Evolutionary conservation across 805 yeast genomes (phyloP).

Genomic region (Ogataea henricii): DNA sequence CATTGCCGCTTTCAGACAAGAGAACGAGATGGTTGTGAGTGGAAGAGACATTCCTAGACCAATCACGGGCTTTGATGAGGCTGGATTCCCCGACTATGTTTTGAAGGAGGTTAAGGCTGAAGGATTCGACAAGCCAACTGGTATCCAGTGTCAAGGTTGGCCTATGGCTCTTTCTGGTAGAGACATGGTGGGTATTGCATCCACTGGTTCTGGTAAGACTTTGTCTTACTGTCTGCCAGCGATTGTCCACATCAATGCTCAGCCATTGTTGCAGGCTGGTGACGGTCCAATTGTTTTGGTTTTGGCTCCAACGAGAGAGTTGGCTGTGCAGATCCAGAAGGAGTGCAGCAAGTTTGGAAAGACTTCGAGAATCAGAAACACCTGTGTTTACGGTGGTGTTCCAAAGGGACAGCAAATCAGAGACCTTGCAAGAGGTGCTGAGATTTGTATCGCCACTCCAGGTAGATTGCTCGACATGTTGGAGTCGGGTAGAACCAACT

Average conservation of each 20-base stretch:
- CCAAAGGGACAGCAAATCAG: slow-evolving; percentile 98
- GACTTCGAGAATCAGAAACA: slow-evolving; percentile 90
- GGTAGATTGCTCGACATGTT: slow-evolving; percentile 98
- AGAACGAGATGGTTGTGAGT: slow-evolving; percentile 79
- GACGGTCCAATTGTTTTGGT: slow-evolving; percentile 97
- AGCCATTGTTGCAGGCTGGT: slow-evolving; percentile 88
- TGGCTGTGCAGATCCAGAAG: slow-evolving; percentile 95
- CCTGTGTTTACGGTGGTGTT: slow-evolving; percentile 99
- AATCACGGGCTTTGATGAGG: slow-evolving; percentile 89
- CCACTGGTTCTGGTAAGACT: slow-evolving; percentile 99
- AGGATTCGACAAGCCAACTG: slow-evolving; percentile 94
- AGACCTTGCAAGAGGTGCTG: slow-evolving; percentile 93
- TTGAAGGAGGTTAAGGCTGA: slow-evolving; percentile 83
- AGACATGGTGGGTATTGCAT: slow-evolving; percentile 98
- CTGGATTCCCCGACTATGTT: slow-evolving; percentile 96
- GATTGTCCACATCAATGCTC: slow-evolving; percentile 97
- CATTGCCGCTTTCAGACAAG: slow-evolving; percentile 72
- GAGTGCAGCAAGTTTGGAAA: slow-evolving; percentile 95
- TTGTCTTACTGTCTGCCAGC: slow-evolving; percentile 95
- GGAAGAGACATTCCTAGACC: slow-evolving; percentile 95
- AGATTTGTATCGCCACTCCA: slow-evolving; percentile 96
- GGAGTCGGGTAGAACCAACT: slow-evolving; percentile 91
- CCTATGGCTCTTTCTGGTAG: slow-evolving; percentile 99
- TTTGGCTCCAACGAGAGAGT: slow-evolving; percentile 97
- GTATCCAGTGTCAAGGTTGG: slow-evolving; percentile 99